Evolutionary conservation across 225 moss, liverwort and hornwort species (phyloP), one percentile per base, ranked within the genome.

Genomic region (Ulota crispa): DNA sequence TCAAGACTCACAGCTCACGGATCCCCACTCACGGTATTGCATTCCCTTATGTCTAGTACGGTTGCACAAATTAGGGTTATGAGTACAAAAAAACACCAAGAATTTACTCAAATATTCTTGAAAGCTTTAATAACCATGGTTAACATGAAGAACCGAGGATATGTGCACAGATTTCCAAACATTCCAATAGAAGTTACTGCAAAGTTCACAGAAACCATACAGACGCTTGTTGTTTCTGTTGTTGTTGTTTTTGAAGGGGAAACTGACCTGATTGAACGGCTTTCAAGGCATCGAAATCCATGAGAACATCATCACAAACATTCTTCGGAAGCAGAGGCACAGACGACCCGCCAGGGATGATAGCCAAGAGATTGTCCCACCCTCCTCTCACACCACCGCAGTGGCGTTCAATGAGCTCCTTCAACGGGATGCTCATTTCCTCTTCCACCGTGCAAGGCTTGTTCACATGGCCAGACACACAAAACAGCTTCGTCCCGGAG

Each of bases 401-500:
- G 76, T 98, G 95, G 77, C 92, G 92, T 12, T 98, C 97, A 76
- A 98, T 95, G 7, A 95, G 89, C 87, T 98, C 95, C 85, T 90
- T 92, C 85, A 98, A 69, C 5, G 92, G 77, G 43, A 98, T 95
- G 52, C 95, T 98, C 95, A 95, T 98, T 76, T 98, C 98, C 88
- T 95, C 97, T 82, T 98, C 95, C 41, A 95, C 94, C 6, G 95
- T 95, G 82, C 95, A 98, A 8, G 94, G 95, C 86, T 93, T 95
- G 80, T 94, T 98, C 70, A 98, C 98, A 71, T 98, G 95, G 53
- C 95, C 95, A 32, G 94, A 98, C 15, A 98, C 32, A 56, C 98
- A 98, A 65, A 63, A 98, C 47, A 94, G 82, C 87, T 98, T 95
- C 39, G 95, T 98, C 20, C 95, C 98, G 6, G 95, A 85, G 39